These are phyloP conservation scores for Styphnolobium japonicum DNA, from an alignment of 306 rosid species.

Conservation along the genomic window DNA sequence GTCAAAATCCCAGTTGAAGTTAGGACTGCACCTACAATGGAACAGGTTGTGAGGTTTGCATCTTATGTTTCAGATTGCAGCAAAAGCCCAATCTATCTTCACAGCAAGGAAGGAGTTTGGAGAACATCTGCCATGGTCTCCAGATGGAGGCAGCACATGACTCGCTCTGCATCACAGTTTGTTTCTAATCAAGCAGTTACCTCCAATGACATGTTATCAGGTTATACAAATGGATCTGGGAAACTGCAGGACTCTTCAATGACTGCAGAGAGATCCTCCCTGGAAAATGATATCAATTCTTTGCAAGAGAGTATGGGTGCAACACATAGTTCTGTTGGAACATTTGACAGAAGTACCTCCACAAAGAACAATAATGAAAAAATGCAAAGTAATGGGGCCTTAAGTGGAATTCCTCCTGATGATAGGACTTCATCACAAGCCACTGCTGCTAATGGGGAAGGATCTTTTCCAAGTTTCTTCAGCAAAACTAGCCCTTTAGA, in stretches of 20 bases:
- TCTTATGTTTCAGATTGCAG: conserved; percentile 71
- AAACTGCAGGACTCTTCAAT: conserved; percentile 35
- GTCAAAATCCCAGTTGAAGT: conserved; percentile 79
- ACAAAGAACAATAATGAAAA: conserved; percentile 28
- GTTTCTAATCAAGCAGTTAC: conserved; percentile 40
- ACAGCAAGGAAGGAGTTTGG: conserved; percentile 84
- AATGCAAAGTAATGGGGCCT: conserved; percentile 25
- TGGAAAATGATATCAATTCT: conserved; percentile 36
- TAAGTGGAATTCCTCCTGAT: conserved; percentile 34
- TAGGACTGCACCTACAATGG: conserved; percentile 73
- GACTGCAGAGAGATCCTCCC: conserved; percentile 25
- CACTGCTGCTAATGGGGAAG: conserved; percentile 38
- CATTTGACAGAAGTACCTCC: conserved; percentile 14
- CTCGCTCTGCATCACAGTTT: conserved; percentile 40
- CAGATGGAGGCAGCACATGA: conserved; percentile 79
- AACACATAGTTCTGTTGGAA: conserved; percentile 32
- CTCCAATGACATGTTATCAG: conserved; percentile 34
- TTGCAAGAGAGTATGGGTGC: conserved; percentile 41
- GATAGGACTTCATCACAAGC: conserved; percentile 37
- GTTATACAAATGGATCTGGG: conserved; percentile 34
- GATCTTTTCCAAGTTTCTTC: conserved; percentile 34
- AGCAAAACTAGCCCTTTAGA: conserved; percentile 60
- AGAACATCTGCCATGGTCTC: conserved; percentile 95
- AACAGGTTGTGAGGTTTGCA: conserved; percentile 80
- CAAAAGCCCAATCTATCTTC: conserved; percentile 82